These are phyloP conservation scores for Passiflora organensis DNA, from an alignment of 345 rosid species.

Conservation along the genomic window DNA sequence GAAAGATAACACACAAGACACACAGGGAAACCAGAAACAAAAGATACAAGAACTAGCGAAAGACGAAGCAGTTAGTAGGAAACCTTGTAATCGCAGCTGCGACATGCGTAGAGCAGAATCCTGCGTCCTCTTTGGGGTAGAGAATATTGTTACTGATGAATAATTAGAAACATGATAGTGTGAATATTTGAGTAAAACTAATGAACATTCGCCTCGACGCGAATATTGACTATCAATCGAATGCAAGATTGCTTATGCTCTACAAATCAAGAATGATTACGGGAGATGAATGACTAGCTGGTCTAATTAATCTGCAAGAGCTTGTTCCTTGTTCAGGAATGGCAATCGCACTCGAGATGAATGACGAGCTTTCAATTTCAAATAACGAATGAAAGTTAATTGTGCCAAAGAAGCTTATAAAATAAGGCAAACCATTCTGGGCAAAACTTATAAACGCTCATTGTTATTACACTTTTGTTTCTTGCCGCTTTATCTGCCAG, in stretches of 20 bases:
- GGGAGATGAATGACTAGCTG: too few relatives aligned
- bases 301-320: too few relatives aligned
- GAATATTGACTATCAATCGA: background rate
- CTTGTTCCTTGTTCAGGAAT: too few relatives aligned
- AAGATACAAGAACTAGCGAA: background rate
- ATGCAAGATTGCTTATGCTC: background rate
- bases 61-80: background rate
- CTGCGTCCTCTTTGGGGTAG: conserved; percentile 56
- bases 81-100: conserved; percentile 71
- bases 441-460: conserved; percentile 6
- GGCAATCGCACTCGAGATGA: too few relatives aligned
- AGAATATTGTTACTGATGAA: conserved; percentile 58
- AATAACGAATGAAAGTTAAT: background rate
- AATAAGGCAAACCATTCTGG: background rate
- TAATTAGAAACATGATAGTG: too few relatives aligned
- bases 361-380: too few relatives aligned
- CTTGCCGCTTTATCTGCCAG: background rate
- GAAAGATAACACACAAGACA: background rate
- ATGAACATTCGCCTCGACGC: background rate
- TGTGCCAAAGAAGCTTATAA: too few relatives aligned
- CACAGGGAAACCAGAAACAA: background rate
- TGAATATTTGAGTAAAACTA: too few relatives aligned
- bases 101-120: conserved; percentile 64
- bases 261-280: background rate
- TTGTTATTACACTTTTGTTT: background rate